Evolutionary conservation across 495 filamentous ascomycete species (phyloP).

Genomic region (Penicillium goetzii): DNA sequence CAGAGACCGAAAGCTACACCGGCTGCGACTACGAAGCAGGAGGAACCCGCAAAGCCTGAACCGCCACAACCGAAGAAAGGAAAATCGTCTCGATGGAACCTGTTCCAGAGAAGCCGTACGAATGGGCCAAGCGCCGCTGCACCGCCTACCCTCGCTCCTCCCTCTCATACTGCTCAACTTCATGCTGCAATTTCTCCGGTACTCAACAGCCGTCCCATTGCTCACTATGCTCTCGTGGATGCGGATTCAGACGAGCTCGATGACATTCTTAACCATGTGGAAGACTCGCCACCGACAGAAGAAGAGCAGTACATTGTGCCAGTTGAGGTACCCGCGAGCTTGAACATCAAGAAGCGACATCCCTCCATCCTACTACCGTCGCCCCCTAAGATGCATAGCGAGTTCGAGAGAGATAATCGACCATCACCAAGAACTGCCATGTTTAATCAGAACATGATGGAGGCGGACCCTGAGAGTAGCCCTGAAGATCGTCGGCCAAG

Average conservation of each 20-base stretch:
- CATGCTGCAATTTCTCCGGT: conserved; percentile 47
- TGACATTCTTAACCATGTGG: conserved; percentile 65
- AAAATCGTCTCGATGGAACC: conserved; percentile 64
- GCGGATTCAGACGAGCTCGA: conserved; percentile 70
- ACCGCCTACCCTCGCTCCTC: conserved; percentile 10
- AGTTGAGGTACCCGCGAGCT: conserved; percentile 35
- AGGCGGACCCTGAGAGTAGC: conserved; percentile 21
- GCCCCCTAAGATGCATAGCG: conserved; percentile 52
- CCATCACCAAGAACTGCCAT: conserved; percentile 49
- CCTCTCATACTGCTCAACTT: conserved; percentile 33
- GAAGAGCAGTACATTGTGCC: conserved; percentile 33
- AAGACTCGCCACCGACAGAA: conserved; percentile 51
- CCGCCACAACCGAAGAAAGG: conserved; percentile 34
- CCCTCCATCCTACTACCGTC: conserved; percentile 60
- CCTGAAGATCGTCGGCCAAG: conserved; percentile 38
- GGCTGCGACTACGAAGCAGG: conserved; percentile 6
- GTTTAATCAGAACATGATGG: conserved; percentile 35
- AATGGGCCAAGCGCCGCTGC: conserved; percentile 26
- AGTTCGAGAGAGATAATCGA: conserved; percentile 43
- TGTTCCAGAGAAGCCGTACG: conserved; percentile 66
- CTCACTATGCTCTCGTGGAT: conserved; percentile 86
- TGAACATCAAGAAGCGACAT: conserved; percentile 46
- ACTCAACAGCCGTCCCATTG: conserved; percentile 49
- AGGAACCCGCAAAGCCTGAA: conserved; percentile 8
- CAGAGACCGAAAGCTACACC: conserved; percentile 20